These are phyloP conservation scores for Suillus paluster DNA, from an alignment of 768 basidiomycete species.

Conservation along the genomic window DNA sequence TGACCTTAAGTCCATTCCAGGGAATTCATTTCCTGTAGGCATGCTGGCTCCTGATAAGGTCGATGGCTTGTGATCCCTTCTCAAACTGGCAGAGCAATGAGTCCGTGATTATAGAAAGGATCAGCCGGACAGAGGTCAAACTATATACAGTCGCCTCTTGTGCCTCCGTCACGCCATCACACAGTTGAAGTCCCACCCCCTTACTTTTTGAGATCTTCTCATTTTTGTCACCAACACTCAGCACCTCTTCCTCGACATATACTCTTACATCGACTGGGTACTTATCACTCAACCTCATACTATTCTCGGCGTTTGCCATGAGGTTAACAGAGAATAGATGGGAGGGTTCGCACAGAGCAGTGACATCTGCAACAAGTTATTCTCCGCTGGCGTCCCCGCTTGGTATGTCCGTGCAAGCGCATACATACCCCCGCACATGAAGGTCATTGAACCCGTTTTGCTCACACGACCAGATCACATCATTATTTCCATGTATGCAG, in stretches of 20 bases:
- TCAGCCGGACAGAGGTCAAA: conserved; percentile 2
- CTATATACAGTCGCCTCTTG: not conserved
- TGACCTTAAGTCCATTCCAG: not conserved
- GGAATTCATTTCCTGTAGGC: conserved; percentile 4
- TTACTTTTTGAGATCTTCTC: not conserved
- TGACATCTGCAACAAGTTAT: not conserved
- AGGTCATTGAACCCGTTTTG: not conserved
- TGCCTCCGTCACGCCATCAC: not conserved
- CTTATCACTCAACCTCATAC: conserved; percentile 1
- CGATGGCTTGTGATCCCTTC: not conserved
- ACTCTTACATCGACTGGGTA: conserved; percentile 6
- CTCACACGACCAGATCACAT: conserved; percentile 3
- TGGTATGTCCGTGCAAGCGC: not conserved
- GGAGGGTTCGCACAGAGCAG: conserved; percentile 1
- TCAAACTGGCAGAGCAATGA: not conserved
- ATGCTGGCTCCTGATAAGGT: conserved; percentile 6
- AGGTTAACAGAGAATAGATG: conserved; percentile 1
- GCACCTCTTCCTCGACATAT: conserved; percentile 2
- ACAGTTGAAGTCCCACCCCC: conserved; percentile 7
- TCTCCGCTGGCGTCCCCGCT: not conserved
- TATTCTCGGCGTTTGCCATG: not conserved
- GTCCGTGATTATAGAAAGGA: not conserved
- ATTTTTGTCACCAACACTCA: conserved; percentile 14
- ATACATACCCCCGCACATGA: conserved; percentile 3
- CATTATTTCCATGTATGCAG: not conserved